A percentile compares a stretch with the other conserved stretches of the same genome.
Conservation (phyloP, 257 asterid genomes). For the Voacanga thouarsii region DNA sequence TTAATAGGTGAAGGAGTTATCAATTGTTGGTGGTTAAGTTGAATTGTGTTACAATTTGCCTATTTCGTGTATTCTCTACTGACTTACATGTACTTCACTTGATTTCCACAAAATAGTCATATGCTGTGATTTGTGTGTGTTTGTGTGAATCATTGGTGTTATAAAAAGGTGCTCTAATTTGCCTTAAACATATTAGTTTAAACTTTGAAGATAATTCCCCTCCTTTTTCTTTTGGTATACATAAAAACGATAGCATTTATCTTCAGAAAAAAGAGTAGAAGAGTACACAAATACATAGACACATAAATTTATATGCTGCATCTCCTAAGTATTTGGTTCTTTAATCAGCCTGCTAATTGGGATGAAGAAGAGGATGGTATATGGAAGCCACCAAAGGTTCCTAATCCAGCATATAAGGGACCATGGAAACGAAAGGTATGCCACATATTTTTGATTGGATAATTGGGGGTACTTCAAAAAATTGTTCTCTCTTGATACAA, state of each 20-base stretch:
- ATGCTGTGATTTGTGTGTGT: not conserved
- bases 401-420: slow-evolving; percentile 78
- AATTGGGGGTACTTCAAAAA: not conserved
- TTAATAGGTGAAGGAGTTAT: not conserved
- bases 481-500: not conserved
- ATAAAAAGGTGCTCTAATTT: not conserved
- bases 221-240: no score
- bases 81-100: not conserved
- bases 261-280: not conserved
- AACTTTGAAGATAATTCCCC: not conserved
- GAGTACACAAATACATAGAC: not conserved
- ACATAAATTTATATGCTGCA: not conserved
- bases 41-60: not conserved
- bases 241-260: not conserved
- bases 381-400: slow-evolving; percentile 76
- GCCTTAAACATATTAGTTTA: not conserved
- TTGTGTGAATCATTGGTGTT: not conserved
- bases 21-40: not conserved
- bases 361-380: slow-evolving; percentile 94
- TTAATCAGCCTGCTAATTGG: slow-evolving; percentile 81
- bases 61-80: not conserved
- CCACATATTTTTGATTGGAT: slow-evolving; percentile 1
- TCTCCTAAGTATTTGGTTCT: slow-evolving; percentile 14
- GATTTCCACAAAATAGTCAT: not conserved
- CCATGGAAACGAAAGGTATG: slow-evolving; percentile 76